Evolutionary conservation across 164 flowering plant genomes (phyloP).

Genomic region (grape (Vitis vinifera)): ASM3070453v1 NC_081806.1:13360001-13360500

Average conservation of each 20-base stretch:
- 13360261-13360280: conserved; percentile 50
- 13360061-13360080: too few species aligned
- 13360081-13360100: too few species aligned
- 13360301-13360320: conserved; percentile 77
- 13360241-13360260: conserved; percentile 73
- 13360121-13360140: too few species aligned
- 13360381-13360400: conserved; percentile 56
- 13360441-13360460: conserved; percentile 5
- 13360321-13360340: conserved; percentile 40
- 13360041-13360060: too few species aligned
- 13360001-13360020: conserved; percentile 88
- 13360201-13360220: conserved; percentile 6
- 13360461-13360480: conserved; percentile 5
- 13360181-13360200: too few species aligned
- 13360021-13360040: conserved; percentile 86
- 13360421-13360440: conserved; percentile 3
- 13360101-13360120: too few species aligned
- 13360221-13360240: conserved; percentile 45
- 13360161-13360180: too few species aligned
- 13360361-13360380: conserved; percentile 49
- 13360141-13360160: too few species aligned
- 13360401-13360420: conserved; percentile 38
- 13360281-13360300: conserved; percentile 53
- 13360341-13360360: conserved; percentile 34
- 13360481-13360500: conserved; percentile 1